Conservation (phyloP, 1,139 yeast genomes). For the Torulaspora pretoriensis region DNA sequence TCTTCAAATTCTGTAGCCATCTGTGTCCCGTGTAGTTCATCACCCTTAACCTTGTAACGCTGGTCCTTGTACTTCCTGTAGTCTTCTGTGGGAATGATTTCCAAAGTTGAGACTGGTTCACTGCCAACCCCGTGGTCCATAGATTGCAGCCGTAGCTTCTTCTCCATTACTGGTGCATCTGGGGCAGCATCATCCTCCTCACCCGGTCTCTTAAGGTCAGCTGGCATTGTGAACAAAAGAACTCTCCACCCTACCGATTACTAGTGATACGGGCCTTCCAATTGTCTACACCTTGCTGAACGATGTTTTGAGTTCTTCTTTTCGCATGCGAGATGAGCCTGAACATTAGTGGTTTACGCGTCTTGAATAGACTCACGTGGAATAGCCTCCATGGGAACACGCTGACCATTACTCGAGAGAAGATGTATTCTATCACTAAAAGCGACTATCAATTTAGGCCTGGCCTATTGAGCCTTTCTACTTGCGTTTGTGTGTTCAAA, state of each 20-base stretch:
- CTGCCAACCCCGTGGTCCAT: slow-evolving; percentile 34
- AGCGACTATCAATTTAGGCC: too few relatives aligned
- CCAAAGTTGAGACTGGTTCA: slow-evolving; percentile 36
- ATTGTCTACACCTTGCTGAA: background rate
- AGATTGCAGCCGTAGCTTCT: slow-evolving; percentile 31
- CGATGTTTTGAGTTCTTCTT: background rate
- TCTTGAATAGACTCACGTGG: too few relatives aligned
- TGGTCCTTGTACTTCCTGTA: slow-evolving; percentile 30
- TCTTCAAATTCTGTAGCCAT: slow-evolving; percentile 59
- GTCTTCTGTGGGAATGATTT: slow-evolving; percentile 34
- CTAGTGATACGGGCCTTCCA: background rate
- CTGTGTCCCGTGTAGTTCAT: slow-evolving; percentile 29
- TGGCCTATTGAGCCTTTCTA: too few relatives aligned
- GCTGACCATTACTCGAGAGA: too few relatives aligned
- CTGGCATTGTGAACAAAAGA: slow-evolving; percentile 1
- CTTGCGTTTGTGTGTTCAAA: too few relatives aligned
- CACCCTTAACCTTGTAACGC: slow-evolving; percentile 31
- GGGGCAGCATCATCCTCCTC: slow-evolving; percentile 21
- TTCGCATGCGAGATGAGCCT: too few relatives aligned
- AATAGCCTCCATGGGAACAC: too few relatives aligned
- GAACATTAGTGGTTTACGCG: too few relatives aligned
- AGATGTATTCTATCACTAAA: too few relatives aligned
- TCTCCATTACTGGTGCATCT: slow-evolving; percentile 22
- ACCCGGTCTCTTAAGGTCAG: slow-evolving; percentile 27
- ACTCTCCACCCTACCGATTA: background rate